Base-by-base conservation (phyloP, 768 basidiomycete species). In the Suillus subluteus region DNA sequence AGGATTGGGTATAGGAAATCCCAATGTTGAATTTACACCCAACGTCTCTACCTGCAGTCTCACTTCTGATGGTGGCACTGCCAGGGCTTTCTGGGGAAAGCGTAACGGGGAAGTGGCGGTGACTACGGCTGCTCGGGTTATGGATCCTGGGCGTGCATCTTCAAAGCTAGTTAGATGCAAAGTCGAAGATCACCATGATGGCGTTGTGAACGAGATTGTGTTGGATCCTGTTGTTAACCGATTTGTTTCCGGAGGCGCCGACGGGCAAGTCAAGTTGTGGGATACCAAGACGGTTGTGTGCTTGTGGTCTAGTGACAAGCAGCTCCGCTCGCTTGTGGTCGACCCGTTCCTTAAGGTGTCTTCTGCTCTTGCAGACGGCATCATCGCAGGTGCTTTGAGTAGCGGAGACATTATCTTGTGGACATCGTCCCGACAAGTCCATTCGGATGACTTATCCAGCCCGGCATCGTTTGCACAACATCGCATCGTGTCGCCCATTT, bases 191-290 rank as follows among this genome's bases (percentile, higher is more conserved):
- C 81, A 86, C 61, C 94, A 95, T 68, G 79, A 82, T n/a, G 88
- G 87, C 7, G 73, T 78, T 0, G 88, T 94, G 4, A 71, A 82
- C 12, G 84, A 89, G 66, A 80, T 86, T 6, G 73, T 82, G 4
- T 92, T 89, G 83, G 83, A 84, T 66, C 73, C 76, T 21, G 67
- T 56, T 18, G 74, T 73, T 1, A 68, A 72, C 8, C 72, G 72
- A 1, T 82, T 87, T 46, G 76, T 87, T 44, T 90, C 88, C 6
- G 88, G 80, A 1, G 87, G 85, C 6, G 73, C 79, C 1, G 91
- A 94, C 69, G 91, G 91, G 0, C 76, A 79, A 30, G 82, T 92
- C 69, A 95, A 94, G 73, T 68, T 95, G 3, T 95, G 94, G 94
- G 84, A 90, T 65, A 77, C 83, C 18, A 85, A 82, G 69, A 78